Base-by-base conservation (phyloP, 352 stramenopile species). In the Pythium dissotocum region DNA sequence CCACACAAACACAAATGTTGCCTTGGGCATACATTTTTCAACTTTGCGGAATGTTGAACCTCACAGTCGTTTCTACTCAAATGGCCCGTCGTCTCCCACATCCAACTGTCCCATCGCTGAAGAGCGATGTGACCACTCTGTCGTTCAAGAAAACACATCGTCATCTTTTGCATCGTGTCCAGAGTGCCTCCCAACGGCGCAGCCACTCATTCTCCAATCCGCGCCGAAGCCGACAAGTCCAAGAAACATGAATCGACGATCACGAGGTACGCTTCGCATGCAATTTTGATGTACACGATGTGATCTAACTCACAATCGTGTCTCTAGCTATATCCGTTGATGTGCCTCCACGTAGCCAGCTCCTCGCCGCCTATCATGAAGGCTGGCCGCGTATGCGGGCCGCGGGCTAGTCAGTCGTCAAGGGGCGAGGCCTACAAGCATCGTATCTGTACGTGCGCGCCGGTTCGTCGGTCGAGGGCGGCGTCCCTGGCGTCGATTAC, bases 311-410 rank as follows among this genome's bases (percentile, higher is more conserved):
- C 5, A 38, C 33, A 9, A 6, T 38, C 6, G 6, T 6, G 6
- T 9, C 33, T 38, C 5, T 42, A 42, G 36, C 36, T 16, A 42
- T 10, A 16, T 2, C 10, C 10, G 2, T 2, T 3, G 6, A 42
- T 3, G 36, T 6, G 14, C 9, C 36, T 2, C 36, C 6, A 16
- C 36, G 36, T 10, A 10, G 16, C 8, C 6, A 48, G 40, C 42
- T 63, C 10, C 10, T 16, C 6, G 38, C 40, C 4, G 57, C 57
- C 36, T 63, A 54, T 10, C 51, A 42, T 7, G 57, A 63, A 14
- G 57, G 57, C 2, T 63, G 57, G 57, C 33, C 38, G 21, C 26
- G 18, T 36, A 63, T 63, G 57, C 57, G 21, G 21, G 10, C 40
- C 4, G 36, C 16, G 10, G 57, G 36, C 21, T 53, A 38, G 57